Evolutionary conservation across 1,284 basidiomycete genomes (phyloP).

Genomic region (Sutorius eximius): DNA sequence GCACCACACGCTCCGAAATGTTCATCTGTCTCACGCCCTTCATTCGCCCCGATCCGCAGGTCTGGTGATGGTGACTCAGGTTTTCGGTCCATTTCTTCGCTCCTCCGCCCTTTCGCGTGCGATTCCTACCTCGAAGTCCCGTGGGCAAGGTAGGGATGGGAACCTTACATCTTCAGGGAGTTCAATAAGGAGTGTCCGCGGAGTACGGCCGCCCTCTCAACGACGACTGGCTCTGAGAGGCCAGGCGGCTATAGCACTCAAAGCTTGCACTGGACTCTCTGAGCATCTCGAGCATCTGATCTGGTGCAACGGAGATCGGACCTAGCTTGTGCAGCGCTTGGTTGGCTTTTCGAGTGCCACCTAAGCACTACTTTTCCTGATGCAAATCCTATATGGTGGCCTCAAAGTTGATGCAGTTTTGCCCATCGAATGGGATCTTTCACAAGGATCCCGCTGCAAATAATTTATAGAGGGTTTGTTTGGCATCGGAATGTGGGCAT

Average conservation of each 20-base stretch:
- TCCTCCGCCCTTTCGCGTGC: slow-evolving; percentile 57
- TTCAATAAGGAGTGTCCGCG: too few species aligned
- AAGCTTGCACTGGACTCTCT: slow-evolving; percentile 54
- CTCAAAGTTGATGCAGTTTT: too few species aligned
- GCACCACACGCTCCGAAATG: slow-evolving; percentile 27
- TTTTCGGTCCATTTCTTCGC: slow-evolving; percentile 54
- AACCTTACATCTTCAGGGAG: too few species aligned
- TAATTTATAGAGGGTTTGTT: too few species aligned
- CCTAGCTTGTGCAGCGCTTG: too few species aligned
- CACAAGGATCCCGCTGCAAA: too few species aligned
- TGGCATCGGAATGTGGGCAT: too few species aligned
- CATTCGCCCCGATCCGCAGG: slow-evolving; percentile 30
- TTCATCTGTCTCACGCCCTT: slow-evolving; percentile 34
- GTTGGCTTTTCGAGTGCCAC: too few species aligned
- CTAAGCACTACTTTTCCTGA: too few species aligned
- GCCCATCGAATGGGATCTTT: too few species aligned
- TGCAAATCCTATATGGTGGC: too few species aligned
- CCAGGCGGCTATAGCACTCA: slow-evolving; percentile 44
- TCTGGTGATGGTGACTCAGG: slow-evolving; percentile 43
- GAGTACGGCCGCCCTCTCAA: slow-evolving; percentile 36
- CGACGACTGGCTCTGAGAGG: slow-evolving; percentile 29
- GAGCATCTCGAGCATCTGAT: slow-evolving; percentile 24
- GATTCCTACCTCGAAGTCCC: slow-evolving; percentile 33
- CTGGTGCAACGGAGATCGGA: slow-evolving; percentile 27
- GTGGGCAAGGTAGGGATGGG: slow-evolving; percentile 25